Base-by-base conservation (phyloP, 306 rosid species). In the Sicyos edulis region DNA sequence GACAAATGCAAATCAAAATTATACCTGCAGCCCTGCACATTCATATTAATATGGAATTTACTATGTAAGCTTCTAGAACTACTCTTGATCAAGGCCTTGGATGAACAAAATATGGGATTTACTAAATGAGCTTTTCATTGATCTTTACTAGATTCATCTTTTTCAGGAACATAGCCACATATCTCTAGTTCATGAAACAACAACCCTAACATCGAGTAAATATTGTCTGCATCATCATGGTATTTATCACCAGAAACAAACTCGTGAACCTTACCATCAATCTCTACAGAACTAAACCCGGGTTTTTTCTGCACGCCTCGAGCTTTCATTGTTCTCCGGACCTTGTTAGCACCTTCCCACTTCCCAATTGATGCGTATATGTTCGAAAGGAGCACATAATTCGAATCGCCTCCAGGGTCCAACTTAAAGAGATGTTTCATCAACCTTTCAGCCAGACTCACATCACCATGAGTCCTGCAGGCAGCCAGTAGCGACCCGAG, bases 401-500 rank as follows among this genome's bases (percentile, higher is more conserved):
- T 87, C 50, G 96, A 90, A 71, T 92, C 91, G 47, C 85, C 93
- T 8, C 76, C 78, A 0, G 91, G 90, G 58, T 88, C 88, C 70
- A 85, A 72, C 66, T 85, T 77, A 50, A 51, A 75, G 37, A 90
- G 83, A 78, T 78, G 77, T 17, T 80, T 82, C 86, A 83, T 90
- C 53, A 90, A 80, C 11, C 88, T 90, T 84, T 92, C 96, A 72
- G 96, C 98, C 54, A 92, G 78, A 15, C 37, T 60, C 66, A 92
- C 64, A 66, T 92, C 77, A 17, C 91, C 98, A 54, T 67, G 78
- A 76, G 84, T 86, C 74, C 96, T 83, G 78, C 96, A 92, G 17
- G 96, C 92, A 52, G 98, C 98, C 16, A 90, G 82, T 85, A 90
- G 83, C 44, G 98, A 92, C 74, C 98, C 98, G 65, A 92, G 45